These are phyloP conservation scores for Talaromyces trachyspermus DNA, from an alignment of 495 filamentous ascomycete species.

Conservation along the genomic window DNA sequence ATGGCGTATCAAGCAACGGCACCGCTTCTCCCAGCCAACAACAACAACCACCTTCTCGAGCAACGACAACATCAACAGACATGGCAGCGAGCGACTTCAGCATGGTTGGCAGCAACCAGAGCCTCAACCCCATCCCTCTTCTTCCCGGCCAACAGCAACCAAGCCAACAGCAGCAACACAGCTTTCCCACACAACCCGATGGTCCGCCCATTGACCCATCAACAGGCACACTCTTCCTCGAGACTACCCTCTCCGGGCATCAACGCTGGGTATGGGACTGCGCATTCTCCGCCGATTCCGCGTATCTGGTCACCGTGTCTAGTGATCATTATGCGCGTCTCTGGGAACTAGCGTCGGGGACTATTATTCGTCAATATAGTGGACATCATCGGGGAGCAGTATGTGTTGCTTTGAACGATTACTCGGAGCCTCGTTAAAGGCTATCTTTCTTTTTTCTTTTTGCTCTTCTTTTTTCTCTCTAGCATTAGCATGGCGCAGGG, in stretches of 20 bases:
- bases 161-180: slow-evolving; percentile 25
- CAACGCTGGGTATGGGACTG: slow-evolving; percentile 99
- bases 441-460: slow-evolving; percentile 1
- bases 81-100: slow-evolving; percentile 9
- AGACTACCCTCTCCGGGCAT: slow-evolving; percentile 86
- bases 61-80: slow-evolving; percentile 1
- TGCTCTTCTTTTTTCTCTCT: slow-evolving; percentile 8
- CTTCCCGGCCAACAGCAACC: background rate
- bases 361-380: slow-evolving; percentile 95
- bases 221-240: slow-evolving; percentile 60
- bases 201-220: slow-evolving; percentile 38
- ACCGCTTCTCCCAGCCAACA: background rate
- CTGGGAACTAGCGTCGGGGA: slow-evolving; percentile 81
- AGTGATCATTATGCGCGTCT: slow-evolving; percentile 95
- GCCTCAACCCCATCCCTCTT: background rate
- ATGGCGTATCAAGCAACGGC: background rate
- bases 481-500: slow-evolving; percentile 8
- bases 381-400: slow-evolving; percentile 93
- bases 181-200: slow-evolving; percentile 34
- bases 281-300: slow-evolving; percentile 92
- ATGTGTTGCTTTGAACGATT: slow-evolving; percentile 95
- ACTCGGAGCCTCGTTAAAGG: slow-evolving; percentile 60
- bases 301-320: slow-evolving; percentile 96
- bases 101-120: slow-evolving; percentile 6
- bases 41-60: background rate